Conservation (phyloP, 495 filamentous ascomycete species). For the Tuber borchii region DNA sequence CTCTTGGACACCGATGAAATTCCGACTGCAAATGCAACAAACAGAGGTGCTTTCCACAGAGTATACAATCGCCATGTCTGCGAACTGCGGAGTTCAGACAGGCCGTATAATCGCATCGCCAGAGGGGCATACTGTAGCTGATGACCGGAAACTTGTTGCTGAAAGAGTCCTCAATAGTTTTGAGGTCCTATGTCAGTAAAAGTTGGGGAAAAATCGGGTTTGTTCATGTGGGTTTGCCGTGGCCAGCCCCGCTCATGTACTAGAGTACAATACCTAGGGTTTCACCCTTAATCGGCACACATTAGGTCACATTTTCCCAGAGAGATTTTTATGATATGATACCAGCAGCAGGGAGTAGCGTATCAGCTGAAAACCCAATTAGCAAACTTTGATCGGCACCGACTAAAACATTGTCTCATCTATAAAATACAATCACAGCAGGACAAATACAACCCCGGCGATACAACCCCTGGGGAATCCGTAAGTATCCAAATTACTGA, state of each 20-base stretch:
- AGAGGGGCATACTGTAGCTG: conserved; percentile 14
- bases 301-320: neutral
- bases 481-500: neutral
- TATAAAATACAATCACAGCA: neutral
- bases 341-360: neutral
- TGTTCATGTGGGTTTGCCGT: neutral
- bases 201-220: neutral
- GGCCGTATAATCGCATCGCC: conserved; percentile 29
- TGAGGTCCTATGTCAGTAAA: neutral
- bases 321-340: neutral
- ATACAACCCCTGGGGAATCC: neutral
- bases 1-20: conserved; percentile 35
- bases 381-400: neutral
- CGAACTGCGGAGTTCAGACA: conserved; percentile 33
- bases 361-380: neutral
- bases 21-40: conserved; percentile 22
- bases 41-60: conserved; percentile 34
- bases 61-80: conserved; percentile 30
- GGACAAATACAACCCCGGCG: neutral
- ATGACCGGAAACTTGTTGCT: neutral
- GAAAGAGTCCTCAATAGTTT: neutral
- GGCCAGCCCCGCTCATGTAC: neutral
- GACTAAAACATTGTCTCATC: neutral
- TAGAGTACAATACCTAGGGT: neutral
- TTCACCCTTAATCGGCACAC: neutral